phyloP scores from a whole-genome alignment of 768 basidiomycete genomes.

The Neoboletus subvelutipes region DNA sequence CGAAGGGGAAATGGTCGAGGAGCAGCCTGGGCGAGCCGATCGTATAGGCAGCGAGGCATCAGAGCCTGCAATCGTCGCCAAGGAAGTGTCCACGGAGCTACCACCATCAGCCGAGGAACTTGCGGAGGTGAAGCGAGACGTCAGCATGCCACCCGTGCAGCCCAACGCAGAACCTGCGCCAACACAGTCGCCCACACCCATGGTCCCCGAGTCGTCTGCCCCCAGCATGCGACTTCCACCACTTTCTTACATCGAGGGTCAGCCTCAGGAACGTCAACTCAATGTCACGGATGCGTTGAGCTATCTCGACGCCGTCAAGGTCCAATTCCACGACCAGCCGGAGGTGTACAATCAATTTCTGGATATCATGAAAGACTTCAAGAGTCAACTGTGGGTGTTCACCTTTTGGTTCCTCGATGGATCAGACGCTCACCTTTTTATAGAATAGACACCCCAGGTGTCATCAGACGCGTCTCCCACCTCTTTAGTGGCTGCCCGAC shows the following conservation, averaged over 20 bases:
- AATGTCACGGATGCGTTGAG: slow-evolving; percentile 63
- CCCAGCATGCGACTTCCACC: slow-evolving; percentile 18
- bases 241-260: slow-evolving; percentile 26
- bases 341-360: slow-evolving; percentile 64
- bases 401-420: neutral
- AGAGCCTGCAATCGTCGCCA: slow-evolving; percentile 1
- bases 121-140: slow-evolving; percentile 21
- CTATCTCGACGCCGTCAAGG: slow-evolving; percentile 65
- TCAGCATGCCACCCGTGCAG: slow-evolving; percentile 25
- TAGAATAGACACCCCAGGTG: slow-evolving; percentile 97
- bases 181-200: slow-evolving; percentile 12
- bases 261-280: slow-evolving; percentile 43
- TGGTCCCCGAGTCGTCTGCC: slow-evolving; percentile 12
- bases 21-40: slow-evolving; percentile 11
- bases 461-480: slow-evolving; percentile 91
- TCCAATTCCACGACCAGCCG: slow-evolving; percentile 55
- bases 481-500: slow-evolving; percentile 88
- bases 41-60: neutral
- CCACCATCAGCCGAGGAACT: slow-evolving; percentile 13
- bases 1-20: slow-evolving; percentile 18
- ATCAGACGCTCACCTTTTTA: neutral
- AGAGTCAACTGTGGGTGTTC: slow-evolving; percentile 56
- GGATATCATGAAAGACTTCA: slow-evolving; percentile 78
- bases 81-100: slow-evolving; percentile 8
- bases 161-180: slow-evolving; percentile 9